Percentiles rank a stretch among this genome's conserved stretches.
Conservation (phyloP, 2,329 filamentous ascomycete species). For the Exophiala viscosa region DNA sequence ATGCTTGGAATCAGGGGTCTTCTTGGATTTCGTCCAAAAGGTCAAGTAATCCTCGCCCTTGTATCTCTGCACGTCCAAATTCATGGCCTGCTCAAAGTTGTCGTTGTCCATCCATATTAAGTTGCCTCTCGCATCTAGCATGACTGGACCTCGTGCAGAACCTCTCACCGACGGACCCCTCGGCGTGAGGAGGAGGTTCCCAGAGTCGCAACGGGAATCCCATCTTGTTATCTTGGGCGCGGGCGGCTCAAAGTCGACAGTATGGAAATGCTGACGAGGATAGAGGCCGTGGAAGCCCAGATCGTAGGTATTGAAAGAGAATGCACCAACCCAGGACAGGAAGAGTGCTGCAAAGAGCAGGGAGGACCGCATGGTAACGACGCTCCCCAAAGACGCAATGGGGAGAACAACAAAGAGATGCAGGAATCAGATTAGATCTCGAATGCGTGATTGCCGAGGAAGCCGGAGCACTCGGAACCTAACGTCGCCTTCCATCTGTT, state of each 20-base stretch:
- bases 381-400: too few species aligned
- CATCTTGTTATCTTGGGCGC: conserved; percentile 30
- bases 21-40: conserved; percentile 49
- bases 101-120: conserved; percentile 38
- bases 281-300: conserved; percentile 25
- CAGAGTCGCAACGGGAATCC: conserved; percentile 38
- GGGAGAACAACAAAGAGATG: too few species aligned
- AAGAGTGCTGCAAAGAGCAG: conserved; percentile 2
- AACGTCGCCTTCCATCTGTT: too few species aligned
- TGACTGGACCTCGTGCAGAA: conserved; percentile 21
- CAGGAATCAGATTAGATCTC: too few species aligned
- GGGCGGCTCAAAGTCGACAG: conserved; percentile 20
- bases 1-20: conserved; percentile 45
- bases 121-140: conserved; percentile 15
- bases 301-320: conserved; percentile 20
- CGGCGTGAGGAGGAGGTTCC: conserved; percentile 18
- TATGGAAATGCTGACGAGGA: conserved; percentile 18
- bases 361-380: conserved; percentile 10
- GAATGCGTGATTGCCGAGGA: too few species aligned
- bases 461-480: too few species aligned
- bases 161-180: conserved; percentile 15
- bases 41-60: conserved; percentile 45
- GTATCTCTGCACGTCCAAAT: conserved; percentile 45
- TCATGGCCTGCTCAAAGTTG: conserved; percentile 41
- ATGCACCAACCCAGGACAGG: conserved; percentile 10